Conservation (phyloP, 208 protist genomes). For the Angomonas deanei region DNA sequence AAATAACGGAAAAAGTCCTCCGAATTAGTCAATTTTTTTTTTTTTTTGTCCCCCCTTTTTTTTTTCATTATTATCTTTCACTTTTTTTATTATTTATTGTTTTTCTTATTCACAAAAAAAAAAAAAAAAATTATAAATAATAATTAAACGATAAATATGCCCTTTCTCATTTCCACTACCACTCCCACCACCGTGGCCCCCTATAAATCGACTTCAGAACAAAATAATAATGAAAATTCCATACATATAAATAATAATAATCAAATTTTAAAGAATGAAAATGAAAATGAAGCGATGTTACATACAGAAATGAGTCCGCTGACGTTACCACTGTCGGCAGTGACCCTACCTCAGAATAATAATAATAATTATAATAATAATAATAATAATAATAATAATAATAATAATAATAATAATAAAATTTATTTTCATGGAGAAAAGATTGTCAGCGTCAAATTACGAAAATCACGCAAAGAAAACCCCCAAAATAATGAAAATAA, state of each 20-base stretch:
- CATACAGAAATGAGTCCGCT: no score
- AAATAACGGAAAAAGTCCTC: neutral
- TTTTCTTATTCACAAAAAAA: slow-evolving; percentile 4
- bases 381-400: no score
- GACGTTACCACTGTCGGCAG: no score
- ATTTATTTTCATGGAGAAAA: no score
- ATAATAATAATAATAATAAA: no score
- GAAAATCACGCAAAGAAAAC: no score
- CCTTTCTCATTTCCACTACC: neutral
- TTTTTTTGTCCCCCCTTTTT: neutral
- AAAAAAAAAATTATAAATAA: neutral
- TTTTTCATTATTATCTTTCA: neutral
- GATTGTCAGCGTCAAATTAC: no score
- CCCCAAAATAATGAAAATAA: no score
- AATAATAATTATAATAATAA: no score
- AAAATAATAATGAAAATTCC: neutral
- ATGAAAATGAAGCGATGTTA: neutral
- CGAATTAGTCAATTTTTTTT: slow-evolving; percentile 3
- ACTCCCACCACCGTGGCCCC: neutral
- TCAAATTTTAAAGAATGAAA: neutral
- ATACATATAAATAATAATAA: neutral
- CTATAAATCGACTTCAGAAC: neutral
- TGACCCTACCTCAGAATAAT: no score
- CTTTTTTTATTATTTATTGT: slow-evolving; percentile 17
- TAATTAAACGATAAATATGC: neutral